A percentile compares a stretch with the other conserved stretches of the same genome.
Conservation (phyloP, 2,329 filamentous ascomycete genomes). For the Verticillium klebahnii region DNA sequence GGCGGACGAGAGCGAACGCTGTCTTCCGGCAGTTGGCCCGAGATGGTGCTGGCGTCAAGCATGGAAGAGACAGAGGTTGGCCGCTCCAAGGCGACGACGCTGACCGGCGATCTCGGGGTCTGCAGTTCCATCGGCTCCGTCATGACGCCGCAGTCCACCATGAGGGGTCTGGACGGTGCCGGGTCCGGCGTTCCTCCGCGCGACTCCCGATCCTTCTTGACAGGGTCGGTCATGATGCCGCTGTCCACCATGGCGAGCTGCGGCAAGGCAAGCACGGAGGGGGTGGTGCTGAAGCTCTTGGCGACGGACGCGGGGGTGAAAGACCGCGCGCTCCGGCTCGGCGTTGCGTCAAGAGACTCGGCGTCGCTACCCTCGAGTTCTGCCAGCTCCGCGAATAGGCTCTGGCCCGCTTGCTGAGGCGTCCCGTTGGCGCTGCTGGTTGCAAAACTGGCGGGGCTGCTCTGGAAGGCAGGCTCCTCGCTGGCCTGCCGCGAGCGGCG, state of each 20-base stretch:
- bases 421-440: constrained; percentile 44
- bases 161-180: constrained; percentile 17
- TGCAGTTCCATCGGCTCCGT: constrained; percentile 28
- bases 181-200: neutral
- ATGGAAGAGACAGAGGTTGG: constrained; percentile 39
- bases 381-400: constrained; percentile 84
- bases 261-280: constrained; percentile 44
- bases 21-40: constrained; percentile 10
- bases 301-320: constrained; percentile 43
- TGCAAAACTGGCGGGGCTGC: constrained; percentile 55
- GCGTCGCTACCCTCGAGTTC: constrained; percentile 74
- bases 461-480: constrained; percentile 52
- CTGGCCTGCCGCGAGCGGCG: constrained; percentile 58
- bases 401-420: constrained; percentile 59
- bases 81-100: constrained; percentile 14
- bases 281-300: constrained; percentile 38
- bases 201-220: constrained; percentile 28
- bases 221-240: constrained; percentile 56
- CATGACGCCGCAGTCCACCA: constrained; percentile 40
- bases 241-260: constrained; percentile 55
- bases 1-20: constrained; percentile 30
- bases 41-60: constrained; percentile 16
- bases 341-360: constrained; percentile 56
- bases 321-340: constrained; percentile 44
- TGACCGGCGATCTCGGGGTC: neutral